Evolutionary conservation across 805 yeast genomes (phyloP), one percentile per base, ranked within the genome.

Genomic region (Hanseniaspora pseudoguilliermondii): DNA sequence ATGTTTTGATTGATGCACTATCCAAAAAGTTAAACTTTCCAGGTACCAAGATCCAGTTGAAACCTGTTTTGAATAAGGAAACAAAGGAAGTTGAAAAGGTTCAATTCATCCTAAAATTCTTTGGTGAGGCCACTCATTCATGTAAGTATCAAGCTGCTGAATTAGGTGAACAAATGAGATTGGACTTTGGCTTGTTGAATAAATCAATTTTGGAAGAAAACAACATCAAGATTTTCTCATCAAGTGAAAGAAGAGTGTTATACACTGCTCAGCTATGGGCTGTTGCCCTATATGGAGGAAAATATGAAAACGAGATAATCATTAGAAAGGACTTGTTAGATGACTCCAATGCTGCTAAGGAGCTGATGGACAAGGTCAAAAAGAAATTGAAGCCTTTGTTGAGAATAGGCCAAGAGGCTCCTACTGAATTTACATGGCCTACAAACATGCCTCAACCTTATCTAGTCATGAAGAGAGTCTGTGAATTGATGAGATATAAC

Each of bases 121-220:
- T 98, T 63, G 99, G 99, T 60, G 99, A 93, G 69, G 97, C 98
- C 6, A 93, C 99, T 1, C 99, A 93, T 68, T 89, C 97, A 11
- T 97, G 97, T 2, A 79, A 83, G 60, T 86, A 88, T 67, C 99
- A 93, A 71, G 95, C 96, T 1, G 78, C 83, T 32, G 99, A 93
- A 69, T 79, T 93, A 20, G 99, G 98, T 54, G 97, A 91, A 66
- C 96, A 90, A 69, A 78, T 86, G 72, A 82, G 98, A 64, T 96
- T 91, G 66, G 95, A 93, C 68, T 78, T 89, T 62, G 83, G 86
- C 65, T 75, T 93, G 58, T 75, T 93, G 66, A 93, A 93, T 69
- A 82, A 85, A 59, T 84, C 83, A 41, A 88, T 93, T 9, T 74
- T 93, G 64, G 55, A 55, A 40, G 56, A 53, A n/a, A 82, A 87